Evolutionary conservation across 2,329 filamentous ascomycete genomes (phyloP).

Genomic region (Polytolypa hystricis): DNA sequence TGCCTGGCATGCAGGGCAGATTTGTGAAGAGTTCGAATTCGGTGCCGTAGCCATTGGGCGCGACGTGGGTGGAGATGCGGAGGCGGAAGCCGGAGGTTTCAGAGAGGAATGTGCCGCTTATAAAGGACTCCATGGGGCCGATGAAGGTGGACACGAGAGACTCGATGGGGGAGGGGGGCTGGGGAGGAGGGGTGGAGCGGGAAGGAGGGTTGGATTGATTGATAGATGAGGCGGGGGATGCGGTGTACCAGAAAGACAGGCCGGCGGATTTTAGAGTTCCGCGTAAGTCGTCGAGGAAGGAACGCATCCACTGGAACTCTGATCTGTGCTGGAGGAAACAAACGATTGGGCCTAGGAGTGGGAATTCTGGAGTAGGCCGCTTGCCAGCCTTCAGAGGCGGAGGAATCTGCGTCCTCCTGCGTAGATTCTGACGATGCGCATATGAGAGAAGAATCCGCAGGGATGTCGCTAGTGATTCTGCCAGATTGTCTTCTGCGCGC

Average conservation of each 20-base stretch:
- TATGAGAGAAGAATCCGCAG: slow-evolving; percentile 68
- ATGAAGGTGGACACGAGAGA: slow-evolving; percentile 32
- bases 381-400: slow-evolving; percentile 43
- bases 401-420: slow-evolving; percentile 53
- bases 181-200: slow-evolving; percentile 8
- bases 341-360: slow-evolving; percentile 50
- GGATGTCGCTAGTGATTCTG: slow-evolving; percentile 54
- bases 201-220: slow-evolving; percentile 13
- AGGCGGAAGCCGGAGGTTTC: slow-evolving; percentile 28
- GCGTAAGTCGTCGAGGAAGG: slow-evolving; percentile 22
- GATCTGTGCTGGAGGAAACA: slow-evolving; percentile 41
- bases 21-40: slow-evolving; percentile 27
- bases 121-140: slow-evolving; percentile 32
- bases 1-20: slow-evolving; percentile 20
- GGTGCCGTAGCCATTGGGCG: slow-evolving; percentile 25
- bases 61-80: slow-evolving; percentile 25
- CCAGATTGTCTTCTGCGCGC: slow-evolving; percentile 34
- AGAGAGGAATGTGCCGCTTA: slow-evolving; percentile 26
- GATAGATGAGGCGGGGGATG: slow-evolving; percentile 19
- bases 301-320: slow-evolving; percentile 24
- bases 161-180: slow-evolving; percentile 24
- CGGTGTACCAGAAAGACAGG: slow-evolving; percentile 19
- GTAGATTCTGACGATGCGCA: slow-evolving; percentile 65
- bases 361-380: slow-evolving; percentile 40
- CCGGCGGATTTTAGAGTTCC: slow-evolving; percentile 23